phyloP scores from a whole-genome alignment of 371 early-diverging fungal species.

The Mortierella sp. region DNA sequence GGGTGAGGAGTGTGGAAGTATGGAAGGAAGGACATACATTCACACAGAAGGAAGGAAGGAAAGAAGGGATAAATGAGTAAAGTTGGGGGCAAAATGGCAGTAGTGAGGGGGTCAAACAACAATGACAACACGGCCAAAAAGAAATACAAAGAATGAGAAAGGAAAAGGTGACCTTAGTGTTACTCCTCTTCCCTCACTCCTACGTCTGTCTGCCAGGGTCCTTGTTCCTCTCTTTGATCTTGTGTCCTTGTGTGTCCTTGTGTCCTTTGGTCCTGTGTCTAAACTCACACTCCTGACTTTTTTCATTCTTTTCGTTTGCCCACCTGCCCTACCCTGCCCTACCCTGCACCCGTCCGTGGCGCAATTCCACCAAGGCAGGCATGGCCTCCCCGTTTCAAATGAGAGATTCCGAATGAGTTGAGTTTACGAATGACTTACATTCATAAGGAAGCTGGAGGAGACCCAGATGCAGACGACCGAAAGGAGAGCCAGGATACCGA shows the following conservation, averaged over 20 bases:
- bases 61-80: not conserved
- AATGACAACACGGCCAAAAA: no score
- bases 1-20: not conserved
- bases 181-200: not conserved
- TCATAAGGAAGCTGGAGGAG: conserved; percentile 86
- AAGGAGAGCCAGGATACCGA: conserved; percentile 76
- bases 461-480: conserved; percentile 89
- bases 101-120: not conserved
- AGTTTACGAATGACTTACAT: conserved; percentile 59
- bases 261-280: not conserved
- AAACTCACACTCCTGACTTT: not conserved
- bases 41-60: not conserved
- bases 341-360: no score
- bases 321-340: not conserved
- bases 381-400: not conserved
- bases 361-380: not conserved
- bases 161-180: not conserved
- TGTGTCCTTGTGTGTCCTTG: not conserved
- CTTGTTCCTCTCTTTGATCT: not conserved
- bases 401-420: not conserved
- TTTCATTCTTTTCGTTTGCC: not conserved
- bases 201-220: not conserved
- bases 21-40: no score
- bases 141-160: not conserved
- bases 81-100: not conserved